phyloP scores from a whole-genome alignment of 2,329 filamentous ascomycete species.

The Simplicillium sp. region DNA sequence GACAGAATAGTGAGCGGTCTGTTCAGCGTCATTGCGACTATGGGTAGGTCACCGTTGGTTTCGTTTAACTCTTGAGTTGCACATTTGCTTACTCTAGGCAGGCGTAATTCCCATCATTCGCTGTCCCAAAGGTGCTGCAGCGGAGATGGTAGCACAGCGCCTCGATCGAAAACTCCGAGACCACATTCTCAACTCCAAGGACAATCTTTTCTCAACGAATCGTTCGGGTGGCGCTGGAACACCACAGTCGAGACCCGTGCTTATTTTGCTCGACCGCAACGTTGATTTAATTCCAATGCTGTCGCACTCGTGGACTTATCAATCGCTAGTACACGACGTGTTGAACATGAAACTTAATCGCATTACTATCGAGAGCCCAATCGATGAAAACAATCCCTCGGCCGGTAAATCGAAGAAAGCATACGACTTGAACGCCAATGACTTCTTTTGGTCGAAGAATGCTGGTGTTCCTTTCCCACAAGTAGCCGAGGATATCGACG shows the following conservation, averaged over 20 bases:
- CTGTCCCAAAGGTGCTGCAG: conserved; percentile 84
- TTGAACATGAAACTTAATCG: conserved; percentile 64
- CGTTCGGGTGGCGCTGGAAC: conserved; percentile 51
- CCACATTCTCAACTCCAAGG: conserved; percentile 94
- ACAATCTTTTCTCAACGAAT: conserved; percentile 79
- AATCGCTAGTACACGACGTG: conserved; percentile 67
- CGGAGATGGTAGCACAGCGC: conserved; percentile 88
- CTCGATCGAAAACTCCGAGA: conserved; percentile 93
- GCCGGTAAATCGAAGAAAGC: conserved; percentile 76
- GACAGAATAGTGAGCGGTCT: conserved; percentile 90
- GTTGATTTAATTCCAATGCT: conserved; percentile 96
- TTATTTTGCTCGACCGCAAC: conserved; percentile 91
- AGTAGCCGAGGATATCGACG: conserved; percentile 92
- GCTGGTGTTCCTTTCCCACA: conserved; percentile 86
- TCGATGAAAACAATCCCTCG: conserved; percentile 65
- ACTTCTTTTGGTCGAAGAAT: conserved; percentile 97
- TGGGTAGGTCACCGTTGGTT: conserved; percentile 50
- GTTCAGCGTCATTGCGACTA: conserved; percentile 98
- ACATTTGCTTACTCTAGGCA: conserved; percentile 19
- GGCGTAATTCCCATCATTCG: conserved; percentile 90
- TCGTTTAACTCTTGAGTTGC: background rate
- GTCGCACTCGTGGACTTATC: conserved; percentile 80
- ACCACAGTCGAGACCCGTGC: conserved; percentile 70
- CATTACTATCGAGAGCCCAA: conserved; percentile 80
- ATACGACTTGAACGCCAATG: conserved; percentile 81